These are phyloP conservation scores for Trypanosoma brucei DNA, from an alignment of 208 protist species.

Conservation along the genomic window DNA sequence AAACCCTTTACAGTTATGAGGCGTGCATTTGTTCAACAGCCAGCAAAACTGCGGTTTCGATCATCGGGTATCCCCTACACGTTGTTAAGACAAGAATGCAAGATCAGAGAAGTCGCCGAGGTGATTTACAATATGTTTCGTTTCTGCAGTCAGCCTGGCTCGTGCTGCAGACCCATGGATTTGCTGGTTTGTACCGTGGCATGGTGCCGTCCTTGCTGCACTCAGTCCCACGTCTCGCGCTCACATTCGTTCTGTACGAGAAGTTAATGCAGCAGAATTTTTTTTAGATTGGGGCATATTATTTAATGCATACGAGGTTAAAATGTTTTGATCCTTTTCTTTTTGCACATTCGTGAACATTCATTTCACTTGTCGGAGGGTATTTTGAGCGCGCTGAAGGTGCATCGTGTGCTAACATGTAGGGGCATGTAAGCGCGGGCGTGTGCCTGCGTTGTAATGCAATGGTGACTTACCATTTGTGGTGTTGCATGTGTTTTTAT, in stretches of 20 bases:
- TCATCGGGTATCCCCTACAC: slow-evolving; percentile 60
- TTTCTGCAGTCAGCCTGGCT: slow-evolving; percentile 49
- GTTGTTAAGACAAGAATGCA: slow-evolving; percentile 83
- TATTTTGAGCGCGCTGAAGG: too few relatives aligned
- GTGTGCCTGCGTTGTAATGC: too few relatives aligned
- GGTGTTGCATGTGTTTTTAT: too few relatives aligned
- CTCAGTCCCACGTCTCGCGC: slow-evolving; percentile 61
- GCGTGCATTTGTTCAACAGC: slow-evolving; percentile 60
- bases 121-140: slow-evolving; percentile 63
- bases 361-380: too few relatives aligned
- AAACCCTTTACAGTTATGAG: slow-evolving; percentile 39
- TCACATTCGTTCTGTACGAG: slow-evolving; percentile 83
- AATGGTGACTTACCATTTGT: too few relatives aligned
- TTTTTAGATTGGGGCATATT: background rate
- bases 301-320: too few relatives aligned
- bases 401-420: too few relatives aligned
- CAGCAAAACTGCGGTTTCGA: slow-evolving; percentile 48
- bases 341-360: too few relatives aligned
- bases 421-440: too few relatives aligned
- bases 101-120: slow-evolving; percentile 66
- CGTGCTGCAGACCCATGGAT: slow-evolving; percentile 35
- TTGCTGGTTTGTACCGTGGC: slow-evolving; percentile 66
- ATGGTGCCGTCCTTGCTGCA: slow-evolving; percentile 57
- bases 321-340: too few relatives aligned
- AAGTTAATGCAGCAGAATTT: slow-evolving; percentile 34